Evolutionary conservation across 345 rosid species (phyloP), one percentile per base, ranked within the genome.

Genomic region (Abelmoschus esculentus): DNA sequence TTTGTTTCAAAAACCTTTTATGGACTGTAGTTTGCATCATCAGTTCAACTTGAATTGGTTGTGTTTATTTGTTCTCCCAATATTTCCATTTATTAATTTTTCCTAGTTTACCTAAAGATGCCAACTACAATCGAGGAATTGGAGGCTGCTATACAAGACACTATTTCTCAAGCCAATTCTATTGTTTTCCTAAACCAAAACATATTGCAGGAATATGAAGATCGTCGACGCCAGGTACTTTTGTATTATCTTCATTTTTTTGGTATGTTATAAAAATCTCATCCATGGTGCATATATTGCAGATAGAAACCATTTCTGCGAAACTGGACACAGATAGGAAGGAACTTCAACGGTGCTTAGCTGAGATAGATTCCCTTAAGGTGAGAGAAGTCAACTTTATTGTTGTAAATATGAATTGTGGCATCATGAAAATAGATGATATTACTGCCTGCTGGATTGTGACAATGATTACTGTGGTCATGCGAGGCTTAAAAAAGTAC

Each of bases 121-220:
- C 90, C 92, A 62, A 80, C 86, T 38, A 91, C 97, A 13, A 73
- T 93, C 47, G 98, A 91, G 84, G 97, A 93, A 74, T 67, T 93
- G 79, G 89, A 89, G 76, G 98, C 97, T 58, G 95, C 95, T 14
- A 91, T 91, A 67, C 89, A 89, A 77, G 98, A 91, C 75, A 84
- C 77, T 69, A 69, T 83, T 32, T 80, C 92, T 75, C 91, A 87
- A 81, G 97, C 97, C 54, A 93, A 93, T 80, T 89, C 97, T 57
- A 89, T 86, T 70, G 86, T 86, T 66, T 88, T 83, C 36, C 83
- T 93, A 58, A 93, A 93, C 80, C 90, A 86, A 66, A 93, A 93
- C 74, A 81, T 89, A 32, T 70, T 93, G 66, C 82, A 84, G 72
- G 97, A 91, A 78, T 93, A 93, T 74, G 92, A 91, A 72, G 83